These are phyloP conservation scores for Fragilaria radians DNA, from an alignment of 108 stramenopile species.

Conservation along the genomic window DNA sequence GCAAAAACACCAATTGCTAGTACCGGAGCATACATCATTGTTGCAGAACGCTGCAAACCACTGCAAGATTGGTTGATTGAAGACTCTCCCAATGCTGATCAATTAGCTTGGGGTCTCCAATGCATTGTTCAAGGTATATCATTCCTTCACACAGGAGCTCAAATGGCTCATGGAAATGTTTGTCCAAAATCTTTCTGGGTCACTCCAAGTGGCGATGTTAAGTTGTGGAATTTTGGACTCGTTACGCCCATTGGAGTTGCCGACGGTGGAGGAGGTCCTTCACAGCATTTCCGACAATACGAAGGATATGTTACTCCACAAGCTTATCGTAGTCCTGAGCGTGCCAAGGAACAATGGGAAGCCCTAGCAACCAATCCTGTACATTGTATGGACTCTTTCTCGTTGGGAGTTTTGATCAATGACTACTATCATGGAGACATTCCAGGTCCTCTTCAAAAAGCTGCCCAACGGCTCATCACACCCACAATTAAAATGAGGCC, in stretches of 20 bases:
- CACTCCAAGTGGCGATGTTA: conserved; percentile 79
- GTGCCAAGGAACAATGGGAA: conserved; percentile 48
- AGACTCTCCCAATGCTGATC: conserved; percentile 30
- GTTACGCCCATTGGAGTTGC: conserved; percentile 50
- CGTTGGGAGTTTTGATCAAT: conserved; percentile 65
- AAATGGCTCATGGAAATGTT: conserved; percentile 70
- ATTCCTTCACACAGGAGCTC: conserved; percentile 73
- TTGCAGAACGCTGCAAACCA: conserved; percentile 65
- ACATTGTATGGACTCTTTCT: conserved; percentile 72
- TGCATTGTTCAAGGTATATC: conserved; percentile 60
- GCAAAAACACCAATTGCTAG: conserved; percentile 15
- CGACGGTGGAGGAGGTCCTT: conserved; percentile 47
- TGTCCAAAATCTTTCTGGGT: conserved; percentile 66
- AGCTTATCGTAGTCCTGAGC: conserved; percentile 76
- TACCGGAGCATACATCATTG: conserved; percentile 73
- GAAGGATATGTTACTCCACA: conserved; percentile 48
- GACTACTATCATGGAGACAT: conserved; percentile 46
- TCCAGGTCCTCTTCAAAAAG: conserved; percentile 68
- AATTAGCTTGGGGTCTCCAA: conserved; percentile 74
- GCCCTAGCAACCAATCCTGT: conserved; percentile 47
- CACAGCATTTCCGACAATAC: conserved; percentile 56
- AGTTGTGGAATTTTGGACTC: conserved; percentile 71
- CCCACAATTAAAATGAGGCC: conserved; percentile 62
- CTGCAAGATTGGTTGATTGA: conserved; percentile 53
- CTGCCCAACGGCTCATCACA: conserved; percentile 59